phyloP scores from a whole-genome alignment of 2,329 filamentous ascomycete species.

The Ascochyta lentis region DNA sequence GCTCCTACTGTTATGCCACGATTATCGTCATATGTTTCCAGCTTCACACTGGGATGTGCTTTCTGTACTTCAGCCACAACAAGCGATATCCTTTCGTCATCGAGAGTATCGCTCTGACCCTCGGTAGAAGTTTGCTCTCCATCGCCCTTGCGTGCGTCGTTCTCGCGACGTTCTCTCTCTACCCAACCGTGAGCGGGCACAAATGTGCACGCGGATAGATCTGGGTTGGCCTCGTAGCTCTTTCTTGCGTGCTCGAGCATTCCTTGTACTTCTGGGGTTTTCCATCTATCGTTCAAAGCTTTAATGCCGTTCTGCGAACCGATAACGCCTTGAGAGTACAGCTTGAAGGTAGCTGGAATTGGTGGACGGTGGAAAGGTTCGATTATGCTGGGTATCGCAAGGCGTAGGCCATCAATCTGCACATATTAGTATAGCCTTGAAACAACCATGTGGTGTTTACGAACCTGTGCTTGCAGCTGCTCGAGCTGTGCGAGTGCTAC shows the following conservation, averaged over 20 bases:
- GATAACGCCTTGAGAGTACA: constrained; percentile 48
- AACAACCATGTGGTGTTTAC: background rate
- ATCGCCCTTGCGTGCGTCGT: constrained; percentile 20
- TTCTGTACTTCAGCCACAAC: constrained; percentile 36
- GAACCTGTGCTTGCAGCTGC: constrained; percentile 52
- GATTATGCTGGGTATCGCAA: constrained; percentile 52
- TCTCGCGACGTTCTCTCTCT: constrained; percentile 35
- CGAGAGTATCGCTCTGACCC: constrained; percentile 13
- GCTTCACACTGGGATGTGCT: constrained; percentile 35
- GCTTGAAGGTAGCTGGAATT: constrained; percentile 45
- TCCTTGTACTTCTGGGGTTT: constrained; percentile 43
- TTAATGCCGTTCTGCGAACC: constrained; percentile 47
- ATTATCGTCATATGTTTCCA: constrained; percentile 34
- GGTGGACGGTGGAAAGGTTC: constrained; percentile 46
- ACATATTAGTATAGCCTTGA: constrained; percentile 8
- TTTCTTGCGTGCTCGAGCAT: constrained; percentile 45
- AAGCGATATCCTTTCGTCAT: constrained; percentile 29
- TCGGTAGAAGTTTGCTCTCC: constrained; percentile 12
- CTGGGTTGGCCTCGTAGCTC: constrained; percentile 45
- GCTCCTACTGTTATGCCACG: constrained; percentile 33
- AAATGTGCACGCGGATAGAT: constrained; percentile 45
- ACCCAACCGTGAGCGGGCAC: constrained; percentile 50
- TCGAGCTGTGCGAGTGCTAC: constrained; percentile 55
- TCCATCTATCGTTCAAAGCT: constrained; percentile 48
- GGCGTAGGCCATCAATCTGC: constrained; percentile 53